Base-by-base conservation (phyloP, 73 alveolate genomes). In the Tetrahymena elliotti region DNA sequence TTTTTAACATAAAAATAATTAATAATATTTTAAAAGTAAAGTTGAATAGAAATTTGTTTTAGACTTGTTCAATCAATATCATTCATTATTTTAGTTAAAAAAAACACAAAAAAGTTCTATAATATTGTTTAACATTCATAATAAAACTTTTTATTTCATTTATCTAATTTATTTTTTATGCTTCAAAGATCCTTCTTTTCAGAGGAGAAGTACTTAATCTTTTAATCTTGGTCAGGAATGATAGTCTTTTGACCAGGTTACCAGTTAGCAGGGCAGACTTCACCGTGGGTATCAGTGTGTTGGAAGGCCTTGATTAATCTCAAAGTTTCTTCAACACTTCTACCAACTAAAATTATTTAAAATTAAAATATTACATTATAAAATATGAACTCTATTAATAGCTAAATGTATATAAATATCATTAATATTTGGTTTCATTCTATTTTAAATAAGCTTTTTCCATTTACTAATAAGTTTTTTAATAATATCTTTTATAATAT, bases 201-300 rank as follows among this genome's bases (percentile, higher is more conserved):
- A 10, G 24, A 22, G 1, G 88, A 68, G 88, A 94, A 94, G 93
- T 94, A 94, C 47, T 94, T 88, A 10, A 35, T 94, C 83, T 94
- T 94, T 68, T 94, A 52, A 5, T 94, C 96, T 94, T 94, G 98
- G 88, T 97, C 97, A 22, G 99, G 99, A 52, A 97, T 98, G 96
- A 98, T 98, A n/a, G 99, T 97, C 84, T 96, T 94, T 93, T 97
- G 96, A 94, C 99, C 99, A 36, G 99, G 99, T 94, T 96, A 96
- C 99, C 99, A 99, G 94, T 97, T 96, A 12, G 99, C 98, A 36
- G 99, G 99, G 97, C 99, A 99, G 24, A 99, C 99, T 93, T 98
- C 99, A 34, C 99, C 99, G 96, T 98, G 99, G 96, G 97, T 98
- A 95, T 98, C 99, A 83, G 99, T 96, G 94, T 98, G 97, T 98